Evolutionary conservation across 306 rosid species (phyloP).

Genomic region (Albizia julibrissin): DNA sequence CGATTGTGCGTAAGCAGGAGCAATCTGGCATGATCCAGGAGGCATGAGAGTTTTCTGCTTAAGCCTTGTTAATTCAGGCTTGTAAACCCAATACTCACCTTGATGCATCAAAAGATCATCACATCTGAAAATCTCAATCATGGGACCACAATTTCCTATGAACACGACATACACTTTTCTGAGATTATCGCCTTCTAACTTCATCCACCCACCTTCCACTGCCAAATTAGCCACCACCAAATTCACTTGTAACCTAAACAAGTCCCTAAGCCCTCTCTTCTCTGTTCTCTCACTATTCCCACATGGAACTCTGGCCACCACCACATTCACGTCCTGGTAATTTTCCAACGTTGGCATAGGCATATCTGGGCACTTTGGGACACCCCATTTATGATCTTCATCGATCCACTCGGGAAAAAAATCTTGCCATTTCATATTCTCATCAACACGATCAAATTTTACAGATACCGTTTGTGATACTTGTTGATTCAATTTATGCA

Average conservation of each 20-base stretch:
- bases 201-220: constrained; percentile 52
- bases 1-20: constrained; percentile 57
- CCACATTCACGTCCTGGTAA: constrained; percentile 55
- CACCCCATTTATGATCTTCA: constrained; percentile 43
- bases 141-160: constrained; percentile 74
- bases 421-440: constrained; percentile 50
- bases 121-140: constrained; percentile 84
- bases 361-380: constrained; percentile 59
- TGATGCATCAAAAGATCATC: constrained; percentile 61
- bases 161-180: constrained; percentile 64
- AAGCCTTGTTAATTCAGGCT: constrained; percentile 60
- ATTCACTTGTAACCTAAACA: constrained; percentile 71
- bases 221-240: constrained; percentile 76
- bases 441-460: constrained; percentile 36
- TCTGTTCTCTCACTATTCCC: constrained; percentile 11
- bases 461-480: constrained; percentile 31
- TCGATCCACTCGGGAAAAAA: constrained; percentile 75
- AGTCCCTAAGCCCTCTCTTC: constrained; percentile 52
- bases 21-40: constrained; percentile 73
- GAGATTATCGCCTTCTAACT: constrained; percentile 12
- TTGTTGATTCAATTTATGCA: not conserved
- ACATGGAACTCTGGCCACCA: constrained; percentile 66
- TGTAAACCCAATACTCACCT: constrained; percentile 57
- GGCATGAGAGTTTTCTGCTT: constrained; percentile 74
- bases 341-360: constrained; percentile 50